Evolutionary conservation across 1,284 basidiomycete genomes (phyloP).

Genomic region (Retiboletus flavoniger): DNA sequence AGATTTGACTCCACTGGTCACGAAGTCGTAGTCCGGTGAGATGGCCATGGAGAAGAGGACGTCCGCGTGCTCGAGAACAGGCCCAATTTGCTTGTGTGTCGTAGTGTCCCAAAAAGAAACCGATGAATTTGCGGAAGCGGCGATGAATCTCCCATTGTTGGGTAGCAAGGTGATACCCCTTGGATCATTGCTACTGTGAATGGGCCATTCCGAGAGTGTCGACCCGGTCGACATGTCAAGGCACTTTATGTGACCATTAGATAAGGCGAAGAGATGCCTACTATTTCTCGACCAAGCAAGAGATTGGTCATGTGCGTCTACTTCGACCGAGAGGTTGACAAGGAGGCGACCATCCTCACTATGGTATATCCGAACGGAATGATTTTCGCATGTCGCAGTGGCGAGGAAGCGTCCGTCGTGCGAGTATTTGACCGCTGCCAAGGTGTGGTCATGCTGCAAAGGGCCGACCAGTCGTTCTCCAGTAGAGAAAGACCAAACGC

Average conservation of each 20-base stretch:
- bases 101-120: conserved; percentile 18
- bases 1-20: neutral
- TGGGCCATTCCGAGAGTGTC: conserved; percentile 5
- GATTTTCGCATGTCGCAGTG: conserved; percentile 1
- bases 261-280: conserved; percentile 1
- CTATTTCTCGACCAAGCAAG: conserved; percentile 7
- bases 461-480: conserved; percentile 6
- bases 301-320: neutral
- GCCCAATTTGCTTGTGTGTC: conserved; percentile 4
- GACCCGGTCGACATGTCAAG: conserved; percentile 5
- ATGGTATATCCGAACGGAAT: conserved; percentile 7
- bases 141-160: conserved; percentile 6
- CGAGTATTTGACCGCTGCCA: conserved; percentile 6
- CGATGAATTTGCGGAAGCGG: neutral
- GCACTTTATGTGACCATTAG: neutral
- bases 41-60: conserved; percentile 6
- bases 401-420: conserved; percentile 8
- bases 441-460: neutral
- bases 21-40: conserved; percentile 4
- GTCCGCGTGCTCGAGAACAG: neutral
- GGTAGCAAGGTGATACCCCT: conserved; percentile 3
- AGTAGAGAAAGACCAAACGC: conserved; percentile 9
- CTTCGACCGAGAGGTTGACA: neutral
- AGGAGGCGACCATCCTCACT: conserved; percentile 2
- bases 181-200: neutral